These are phyloP conservation scores for Phytophthora multivora DNA, from an alignment of 352 stramenopile species.

Conservation along the genomic window DNA sequence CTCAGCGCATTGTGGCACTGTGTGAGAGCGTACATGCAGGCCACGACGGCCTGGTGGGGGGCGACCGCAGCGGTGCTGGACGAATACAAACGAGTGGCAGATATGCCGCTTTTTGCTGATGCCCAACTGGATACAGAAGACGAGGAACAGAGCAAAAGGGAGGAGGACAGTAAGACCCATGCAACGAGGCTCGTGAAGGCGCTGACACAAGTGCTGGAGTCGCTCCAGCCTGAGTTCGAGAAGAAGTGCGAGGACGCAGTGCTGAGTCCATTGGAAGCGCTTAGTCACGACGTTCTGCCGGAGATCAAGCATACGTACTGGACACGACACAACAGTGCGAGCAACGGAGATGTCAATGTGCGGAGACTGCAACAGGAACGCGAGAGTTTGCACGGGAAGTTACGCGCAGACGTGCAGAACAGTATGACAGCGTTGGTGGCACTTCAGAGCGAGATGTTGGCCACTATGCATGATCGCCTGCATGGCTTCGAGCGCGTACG, in stretches of 20 bases:
- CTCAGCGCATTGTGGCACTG: constrained; percentile 80
- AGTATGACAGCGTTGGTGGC: constrained; percentile 57
- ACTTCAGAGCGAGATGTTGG: constrained; percentile 54
- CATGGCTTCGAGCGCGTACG: constrained; percentile 34
- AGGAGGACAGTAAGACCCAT: constrained; percentile 15
- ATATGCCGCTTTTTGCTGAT: constrained; percentile 54
- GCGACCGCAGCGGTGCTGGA: constrained; percentile 56
- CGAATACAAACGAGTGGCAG: constrained; percentile 65
- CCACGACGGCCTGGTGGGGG: constrained; percentile 66
- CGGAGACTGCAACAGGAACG: constrained; percentile 62
- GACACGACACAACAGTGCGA: constrained; percentile 46
- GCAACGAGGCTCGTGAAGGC: constrained; percentile 32
- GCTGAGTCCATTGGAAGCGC: constrained; percentile 42
- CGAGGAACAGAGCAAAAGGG: neutral
- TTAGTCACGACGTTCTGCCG: constrained; percentile 56
- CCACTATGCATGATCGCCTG: constrained; percentile 40
- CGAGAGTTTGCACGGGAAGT: constrained; percentile 43
- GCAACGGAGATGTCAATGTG: constrained; percentile 27
- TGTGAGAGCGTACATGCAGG: constrained; percentile 62
- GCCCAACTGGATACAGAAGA: constrained; percentile 4
- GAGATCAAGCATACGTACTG: constrained; percentile 85
- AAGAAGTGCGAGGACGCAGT: constrained; percentile 51
- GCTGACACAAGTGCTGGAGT: constrained; percentile 38
- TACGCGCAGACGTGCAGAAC: constrained; percentile 54
- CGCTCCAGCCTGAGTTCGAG: constrained; percentile 48